Conservation (phyloP, 768 basidiomycete species). For the Lenzites betulinus region DNA sequence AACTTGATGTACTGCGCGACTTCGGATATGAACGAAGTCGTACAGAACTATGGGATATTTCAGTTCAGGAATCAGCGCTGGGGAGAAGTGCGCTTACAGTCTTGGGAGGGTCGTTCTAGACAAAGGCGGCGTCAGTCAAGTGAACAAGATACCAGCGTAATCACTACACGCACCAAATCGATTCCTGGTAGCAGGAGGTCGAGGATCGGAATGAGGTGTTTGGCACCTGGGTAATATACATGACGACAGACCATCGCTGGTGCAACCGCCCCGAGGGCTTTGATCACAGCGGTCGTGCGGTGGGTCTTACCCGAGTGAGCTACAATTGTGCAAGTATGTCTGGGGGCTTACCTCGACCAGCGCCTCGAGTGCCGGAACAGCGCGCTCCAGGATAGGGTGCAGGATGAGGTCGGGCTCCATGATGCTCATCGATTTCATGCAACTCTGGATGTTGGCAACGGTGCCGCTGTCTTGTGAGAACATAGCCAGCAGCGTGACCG, state of each 20-base stretch:
- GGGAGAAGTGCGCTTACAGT: slow-evolving; percentile 48
- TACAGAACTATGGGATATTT: slow-evolving; percentile 56
- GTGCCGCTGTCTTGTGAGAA: slow-evolving; percentile 82
- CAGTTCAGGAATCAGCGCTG: not conserved
- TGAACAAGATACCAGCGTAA: not conserved
- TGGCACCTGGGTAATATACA: slow-evolving; percentile 80
- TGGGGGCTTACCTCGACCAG: slow-evolving; percentile 66
- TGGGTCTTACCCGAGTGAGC: slow-evolving; percentile 57
- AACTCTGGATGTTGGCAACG: slow-evolving; percentile 73
- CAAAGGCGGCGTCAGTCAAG: not conserved
- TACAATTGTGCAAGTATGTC: not conserved
- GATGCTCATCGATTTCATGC: slow-evolving; percentile 78
- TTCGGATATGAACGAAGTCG: slow-evolving; percentile 73
- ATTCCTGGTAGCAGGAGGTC: slow-evolving; percentile 85
- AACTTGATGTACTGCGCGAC: slow-evolving; percentile 76
- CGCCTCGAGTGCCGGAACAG: slow-evolving; percentile 84
- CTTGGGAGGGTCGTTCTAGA: slow-evolving; percentile 76
- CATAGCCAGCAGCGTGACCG: slow-evolving; percentile 85
- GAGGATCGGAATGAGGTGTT: slow-evolving; percentile 77
- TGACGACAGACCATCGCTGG: slow-evolving; percentile 78
- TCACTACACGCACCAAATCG: slow-evolving; percentile 60
- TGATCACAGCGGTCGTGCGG: slow-evolving; percentile 82
- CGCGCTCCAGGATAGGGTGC: slow-evolving; percentile 78
- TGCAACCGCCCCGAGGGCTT: slow-evolving; percentile 79
- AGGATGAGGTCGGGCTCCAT: slow-evolving; percentile 89